Evolutionary conservation across 306 rosid genomes (phyloP), one percentile per base, ranked within the genome.

Genomic region (Castanea crenata): DNA sequence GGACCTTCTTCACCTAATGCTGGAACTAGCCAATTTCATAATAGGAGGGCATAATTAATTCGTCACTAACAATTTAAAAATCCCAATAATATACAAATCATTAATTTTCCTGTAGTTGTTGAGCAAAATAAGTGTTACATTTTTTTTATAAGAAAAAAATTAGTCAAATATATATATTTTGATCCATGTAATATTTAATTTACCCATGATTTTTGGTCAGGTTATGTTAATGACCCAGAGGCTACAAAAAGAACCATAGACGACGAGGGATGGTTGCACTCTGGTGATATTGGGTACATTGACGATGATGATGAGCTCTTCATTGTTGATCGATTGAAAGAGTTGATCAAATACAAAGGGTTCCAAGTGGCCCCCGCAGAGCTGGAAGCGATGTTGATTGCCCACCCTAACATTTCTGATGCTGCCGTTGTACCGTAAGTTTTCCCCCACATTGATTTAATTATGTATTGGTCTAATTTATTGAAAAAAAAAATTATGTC

Each of bases 291-390:
- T 5, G 97, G 97, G 23, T 89, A 32, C 54, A 75, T 94, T 0
- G 97, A 94, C 32, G 85, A 87, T 3, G 91, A 92, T 12, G 93
- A 87, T 0, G 91, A 92, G 59, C 57, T 94, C 58, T 94, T 90
- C 86, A 89, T 94, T 5, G 92, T 94, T 16, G 98, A 94, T 54
- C 81, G 98, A 4, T 74, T 94, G 35, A 94, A 94, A 73, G 98
- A 94, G 32, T 74, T 94, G 5, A 94, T 94, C 77, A 94, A 94
- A 74, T 92, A 81, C 92, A 94, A 92, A 86, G 98, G 97, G 5
- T 92, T 84, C 81, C 97, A 91, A 76, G 96, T 94, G 4, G 92
- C 98, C 20, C 98, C 98, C 0, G 98, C 98, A 6, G 98, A 94
- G 81, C 92, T 94, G 0, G 98, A 94, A 90, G 89, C 96, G 19